phyloP scores from a whole-genome alignment of 2,329 filamentous ascomycete species.

The Colletotrichum navitas region DNA sequence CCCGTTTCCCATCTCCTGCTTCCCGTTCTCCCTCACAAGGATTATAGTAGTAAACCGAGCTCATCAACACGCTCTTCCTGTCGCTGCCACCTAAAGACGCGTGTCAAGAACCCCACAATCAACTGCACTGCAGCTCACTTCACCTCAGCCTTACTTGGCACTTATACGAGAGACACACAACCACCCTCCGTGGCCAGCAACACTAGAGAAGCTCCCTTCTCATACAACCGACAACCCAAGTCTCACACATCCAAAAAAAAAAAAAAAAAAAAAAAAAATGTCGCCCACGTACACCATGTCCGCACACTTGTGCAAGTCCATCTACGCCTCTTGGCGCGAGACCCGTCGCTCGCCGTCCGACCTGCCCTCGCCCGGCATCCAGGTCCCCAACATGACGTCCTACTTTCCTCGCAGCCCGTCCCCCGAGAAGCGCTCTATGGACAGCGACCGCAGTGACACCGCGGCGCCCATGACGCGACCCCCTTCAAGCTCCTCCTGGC shows the following conservation, averaged over 20 bases:
- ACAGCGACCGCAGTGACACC: conserved; percentile 57
- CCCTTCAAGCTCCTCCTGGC: conserved; percentile 46
- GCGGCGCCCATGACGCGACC: conserved; percentile 48
- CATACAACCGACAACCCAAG: conserved; percentile 1
- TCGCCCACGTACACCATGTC: conserved; percentile 72
- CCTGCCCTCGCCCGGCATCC: conserved; percentile 46
- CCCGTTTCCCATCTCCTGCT: neutral
- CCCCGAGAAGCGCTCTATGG: conserved; percentile 60
- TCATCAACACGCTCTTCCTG: neutral
- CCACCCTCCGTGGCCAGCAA: neutral
- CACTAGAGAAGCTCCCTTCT: neutral
- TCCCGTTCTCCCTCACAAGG: conserved; percentile 25
- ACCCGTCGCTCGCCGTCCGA: conserved; percentile 58
- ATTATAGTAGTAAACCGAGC: conserved; percentile 29
- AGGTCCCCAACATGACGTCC: conserved; percentile 47
- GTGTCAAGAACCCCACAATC: conserved; percentile 24
- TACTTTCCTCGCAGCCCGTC: conserved; percentile 46
- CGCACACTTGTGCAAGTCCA: conserved; percentile 70
- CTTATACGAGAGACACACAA: conserved; percentile 29
- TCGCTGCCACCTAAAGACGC: conserved; percentile 27
- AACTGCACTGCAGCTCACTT: neutral
- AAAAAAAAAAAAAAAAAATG: conserved; percentile 66
- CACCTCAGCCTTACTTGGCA: conserved; percentile 18
- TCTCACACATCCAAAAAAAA: conserved; percentile 53
- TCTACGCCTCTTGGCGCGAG: conserved; percentile 70